Conservation (phyloP, 805 yeast genomes). For the Ogataea paradorogensis region DNA sequence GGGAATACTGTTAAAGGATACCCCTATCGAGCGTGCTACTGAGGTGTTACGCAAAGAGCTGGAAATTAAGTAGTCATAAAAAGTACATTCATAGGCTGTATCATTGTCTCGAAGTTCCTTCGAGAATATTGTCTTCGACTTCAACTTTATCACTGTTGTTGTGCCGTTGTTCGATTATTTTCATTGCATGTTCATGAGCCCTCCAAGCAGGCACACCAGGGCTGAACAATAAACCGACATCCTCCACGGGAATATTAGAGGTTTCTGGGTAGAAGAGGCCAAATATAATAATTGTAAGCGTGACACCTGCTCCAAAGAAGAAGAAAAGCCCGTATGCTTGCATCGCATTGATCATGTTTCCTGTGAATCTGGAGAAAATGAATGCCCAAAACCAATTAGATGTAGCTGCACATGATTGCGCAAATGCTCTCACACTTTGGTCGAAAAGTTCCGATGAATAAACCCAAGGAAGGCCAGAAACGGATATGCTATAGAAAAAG, state of each 20-base stretch:
- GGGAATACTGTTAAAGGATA: conserved; percentile 6
- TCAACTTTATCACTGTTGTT: neutral
- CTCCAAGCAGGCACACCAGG: conserved; percentile 5
- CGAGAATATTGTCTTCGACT: neutral
- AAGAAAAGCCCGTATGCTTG: conserved; percentile 6
- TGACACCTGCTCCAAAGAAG: conserved; percentile 2
- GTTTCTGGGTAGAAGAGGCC: conserved; percentile 5
- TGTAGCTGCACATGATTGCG: conserved; percentile 3
- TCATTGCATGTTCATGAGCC: conserved; percentile 3
- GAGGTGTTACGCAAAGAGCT: conserved; percentile 5
- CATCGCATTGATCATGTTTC: conserved; percentile 4
- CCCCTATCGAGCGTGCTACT: conserved; percentile 4
- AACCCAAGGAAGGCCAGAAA: conserved; percentile 7
- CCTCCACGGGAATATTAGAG: conserved; percentile 5
- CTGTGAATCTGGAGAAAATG: conserved; percentile 6
- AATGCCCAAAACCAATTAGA: conserved; percentile 8
- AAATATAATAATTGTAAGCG: neutral
- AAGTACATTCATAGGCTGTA: too few relatives aligned
- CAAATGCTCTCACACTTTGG: conserved; percentile 6
- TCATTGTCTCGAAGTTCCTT: neutral
- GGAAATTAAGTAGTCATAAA: neutral
- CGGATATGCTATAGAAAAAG: conserved; percentile 3
- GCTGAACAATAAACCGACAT: conserved; percentile 2
- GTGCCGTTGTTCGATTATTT: neutral
- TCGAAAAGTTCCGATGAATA: conserved; percentile 4